Evolutionary conservation across 176 grass and related monocot genomes (phyloP).

Genomic region (Elaeis guineensis): DNA sequence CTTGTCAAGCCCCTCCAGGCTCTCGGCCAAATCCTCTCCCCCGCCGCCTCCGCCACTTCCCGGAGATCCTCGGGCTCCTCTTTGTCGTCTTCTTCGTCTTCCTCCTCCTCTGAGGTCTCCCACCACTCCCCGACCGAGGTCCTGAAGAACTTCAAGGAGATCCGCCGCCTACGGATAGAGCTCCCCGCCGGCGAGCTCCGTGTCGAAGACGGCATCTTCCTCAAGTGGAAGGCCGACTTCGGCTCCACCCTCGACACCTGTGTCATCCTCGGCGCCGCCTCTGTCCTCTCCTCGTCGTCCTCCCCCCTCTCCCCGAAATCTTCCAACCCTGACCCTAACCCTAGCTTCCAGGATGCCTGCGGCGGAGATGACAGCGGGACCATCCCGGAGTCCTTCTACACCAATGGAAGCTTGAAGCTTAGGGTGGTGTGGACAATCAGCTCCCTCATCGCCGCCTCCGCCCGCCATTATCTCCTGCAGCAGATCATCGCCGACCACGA

Average conservation of each 20-base stretch:
- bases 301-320: constrained; percentile 15
- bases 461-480: constrained; percentile 73
- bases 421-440: constrained; percentile 92
- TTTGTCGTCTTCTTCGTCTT: not conserved
- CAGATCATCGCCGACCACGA: constrained; percentile 62
- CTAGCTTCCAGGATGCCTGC: not conserved
- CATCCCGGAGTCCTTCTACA: constrained; percentile 73
- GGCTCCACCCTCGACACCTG: constrained; percentile 77
- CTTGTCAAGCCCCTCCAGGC: constrained; percentile 17
- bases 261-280: constrained; percentile 68
- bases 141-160: constrained; percentile 81
- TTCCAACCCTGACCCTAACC: not conserved
- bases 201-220: constrained; percentile 63
- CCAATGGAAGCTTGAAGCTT: constrained; percentile 53
- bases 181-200: constrained; percentile 72
- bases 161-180: constrained; percentile 67
- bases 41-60: not conserved
- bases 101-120: constrained; percentile 39
- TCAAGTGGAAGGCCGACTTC: constrained; percentile 91
- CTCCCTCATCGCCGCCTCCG: constrained; percentile 65
- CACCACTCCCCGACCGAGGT: constrained; percentile 94
- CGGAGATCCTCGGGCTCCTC: not conserved
- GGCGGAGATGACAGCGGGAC: constrained; percentile 43
- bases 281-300: not conserved
- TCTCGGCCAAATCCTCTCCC: constrained; percentile 9